Conservation (phyloP, 2,329 filamentous ascomycete genomes). For the Hypoxylon sp. region DNA sequence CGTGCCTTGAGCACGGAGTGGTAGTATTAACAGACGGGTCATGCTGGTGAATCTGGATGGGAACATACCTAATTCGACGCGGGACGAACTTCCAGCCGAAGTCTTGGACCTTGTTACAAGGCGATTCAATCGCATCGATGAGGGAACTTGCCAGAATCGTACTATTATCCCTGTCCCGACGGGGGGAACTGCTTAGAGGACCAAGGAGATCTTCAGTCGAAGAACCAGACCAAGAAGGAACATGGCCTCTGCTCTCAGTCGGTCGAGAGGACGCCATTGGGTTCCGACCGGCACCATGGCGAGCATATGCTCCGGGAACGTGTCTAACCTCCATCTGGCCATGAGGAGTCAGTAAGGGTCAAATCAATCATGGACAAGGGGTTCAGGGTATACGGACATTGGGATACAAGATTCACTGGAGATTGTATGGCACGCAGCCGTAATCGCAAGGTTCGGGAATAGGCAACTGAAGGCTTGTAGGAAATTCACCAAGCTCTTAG, state of each 20-base stretch:
- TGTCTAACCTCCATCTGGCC: slow-evolving; percentile 17
- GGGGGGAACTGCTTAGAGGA: slow-evolving; percentile 28
- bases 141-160: slow-evolving; percentile 29
- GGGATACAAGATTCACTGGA: background rate
- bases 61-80: slow-evolving; percentile 48
- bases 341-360: background rate
- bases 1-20: slow-evolving; percentile 39
- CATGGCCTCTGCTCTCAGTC: slow-evolving; percentile 13
- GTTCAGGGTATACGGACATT: slow-evolving; percentile 1
- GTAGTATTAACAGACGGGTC: slow-evolving; percentile 48
- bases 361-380: background rate
- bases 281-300: slow-evolving; percentile 16
- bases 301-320: slow-evolving; percentile 25
- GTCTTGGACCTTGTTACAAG: slow-evolving; percentile 33
- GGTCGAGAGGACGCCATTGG: slow-evolving; percentile 9
- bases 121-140: slow-evolving; percentile 31
- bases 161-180: slow-evolving; percentile 29
- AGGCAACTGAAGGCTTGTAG: background rate
- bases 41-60: background rate
- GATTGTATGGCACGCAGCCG: background rate
- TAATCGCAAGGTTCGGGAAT: background rate
- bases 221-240: slow-evolving; percentile 39
- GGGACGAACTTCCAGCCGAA: slow-evolving; percentile 39
- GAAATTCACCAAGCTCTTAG: background rate
- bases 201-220: slow-evolving; percentile 39